phyloP scores from a whole-genome alignment of 2,329 filamentous ascomycete species.

The Trichoderma citrinoviride region DNA sequence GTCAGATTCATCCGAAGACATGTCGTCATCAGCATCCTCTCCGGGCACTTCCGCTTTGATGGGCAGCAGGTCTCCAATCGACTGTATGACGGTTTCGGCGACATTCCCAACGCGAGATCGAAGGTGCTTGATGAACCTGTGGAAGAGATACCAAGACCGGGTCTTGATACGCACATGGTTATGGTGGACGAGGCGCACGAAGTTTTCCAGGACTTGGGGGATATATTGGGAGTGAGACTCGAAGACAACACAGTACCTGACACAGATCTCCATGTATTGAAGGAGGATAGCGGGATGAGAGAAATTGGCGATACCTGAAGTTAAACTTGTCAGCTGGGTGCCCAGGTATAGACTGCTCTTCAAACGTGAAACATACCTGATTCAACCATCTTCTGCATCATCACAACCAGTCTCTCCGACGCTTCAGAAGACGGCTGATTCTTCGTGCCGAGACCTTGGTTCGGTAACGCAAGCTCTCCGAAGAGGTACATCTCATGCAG shows the following conservation, averaged over 20 bases:
- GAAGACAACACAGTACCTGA: slow-evolving; percentile 90
- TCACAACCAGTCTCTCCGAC: slow-evolving; percentile 76
- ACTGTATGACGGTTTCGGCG: slow-evolving; percentile 86
- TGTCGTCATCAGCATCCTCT: slow-evolving; percentile 78
- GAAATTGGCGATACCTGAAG: slow-evolving; percentile 73
- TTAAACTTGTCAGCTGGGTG: slow-evolving; percentile 26
- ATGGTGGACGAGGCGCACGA: slow-evolving; percentile 87
- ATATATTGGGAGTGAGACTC: slow-evolving; percentile 80
- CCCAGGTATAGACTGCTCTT: not conserved
- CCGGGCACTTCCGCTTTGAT: slow-evolving; percentile 87
- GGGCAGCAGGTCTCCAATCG: slow-evolving; percentile 79
- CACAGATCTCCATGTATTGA: slow-evolving; percentile 98
- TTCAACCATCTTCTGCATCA: slow-evolving; percentile 96
- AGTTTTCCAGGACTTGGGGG: slow-evolving; percentile 82
- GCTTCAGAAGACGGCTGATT: slow-evolving; percentile 76
- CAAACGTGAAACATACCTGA: slow-evolving; percentile 63
- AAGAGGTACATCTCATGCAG: slow-evolving; percentile 95
- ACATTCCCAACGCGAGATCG: slow-evolving; percentile 81
- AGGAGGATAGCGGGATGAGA: slow-evolving; percentile 88
- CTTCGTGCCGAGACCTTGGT: slow-evolving; percentile 83
- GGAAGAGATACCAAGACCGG: slow-evolving; percentile 95
- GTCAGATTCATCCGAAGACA: slow-evolving; percentile 91
- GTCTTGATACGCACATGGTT: slow-evolving; percentile 82
- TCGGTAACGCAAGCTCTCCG: slow-evolving; percentile 87
- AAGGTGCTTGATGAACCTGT: slow-evolving; percentile 85